Evolutionary conservation across 1,284 basidiomycete genomes (phyloP).

Genomic region (Microbotryum silenes-acaulis): DNA sequence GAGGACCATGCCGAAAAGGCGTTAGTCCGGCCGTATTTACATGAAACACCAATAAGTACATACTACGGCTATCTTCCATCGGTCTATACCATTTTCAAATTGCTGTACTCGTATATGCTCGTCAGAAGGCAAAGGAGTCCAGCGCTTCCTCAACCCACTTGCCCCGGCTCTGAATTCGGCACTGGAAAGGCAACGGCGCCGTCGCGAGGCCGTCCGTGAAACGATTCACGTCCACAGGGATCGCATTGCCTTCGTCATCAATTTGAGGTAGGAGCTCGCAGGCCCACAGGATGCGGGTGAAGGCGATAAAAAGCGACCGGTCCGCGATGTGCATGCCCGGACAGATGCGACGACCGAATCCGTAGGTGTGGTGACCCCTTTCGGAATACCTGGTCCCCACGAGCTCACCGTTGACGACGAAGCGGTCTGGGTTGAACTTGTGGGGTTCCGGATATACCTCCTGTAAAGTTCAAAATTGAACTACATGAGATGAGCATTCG

Average conservation of each 20-base stretch:
- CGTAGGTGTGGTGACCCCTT: constrained; percentile 35
- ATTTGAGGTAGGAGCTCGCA: constrained; percentile 13
- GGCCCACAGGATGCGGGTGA: constrained; percentile 29
- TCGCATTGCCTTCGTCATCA: constrained; percentile 3
- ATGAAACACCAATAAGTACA: no score
- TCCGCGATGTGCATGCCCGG: constrained; percentile 32
- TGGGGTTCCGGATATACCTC: constrained; percentile 29
- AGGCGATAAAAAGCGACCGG: constrained; percentile 32
- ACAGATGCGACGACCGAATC: constrained; percentile 35
- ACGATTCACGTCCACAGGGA: constrained; percentile 20
- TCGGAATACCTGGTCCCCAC: constrained; percentile 29
- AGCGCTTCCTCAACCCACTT: constrained; percentile 17
- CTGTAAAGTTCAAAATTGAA: background rate
- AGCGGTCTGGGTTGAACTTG: constrained; percentile 27
- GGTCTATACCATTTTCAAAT: no score
- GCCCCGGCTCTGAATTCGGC: constrained; percentile 18
- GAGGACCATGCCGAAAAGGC: no score
- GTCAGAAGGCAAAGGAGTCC: background rate
- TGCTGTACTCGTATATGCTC: no score
- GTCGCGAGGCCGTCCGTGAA: constrained; percentile 33
- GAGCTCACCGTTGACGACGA: constrained; percentile 25
- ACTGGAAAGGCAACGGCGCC: constrained; percentile 29
- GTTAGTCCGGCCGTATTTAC: no score
- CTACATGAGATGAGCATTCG: no score
- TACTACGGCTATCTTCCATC: no score